phyloP scores from a whole-genome alignment of 148 eudicot species.

The Nepenthes gracilis region DNA sequence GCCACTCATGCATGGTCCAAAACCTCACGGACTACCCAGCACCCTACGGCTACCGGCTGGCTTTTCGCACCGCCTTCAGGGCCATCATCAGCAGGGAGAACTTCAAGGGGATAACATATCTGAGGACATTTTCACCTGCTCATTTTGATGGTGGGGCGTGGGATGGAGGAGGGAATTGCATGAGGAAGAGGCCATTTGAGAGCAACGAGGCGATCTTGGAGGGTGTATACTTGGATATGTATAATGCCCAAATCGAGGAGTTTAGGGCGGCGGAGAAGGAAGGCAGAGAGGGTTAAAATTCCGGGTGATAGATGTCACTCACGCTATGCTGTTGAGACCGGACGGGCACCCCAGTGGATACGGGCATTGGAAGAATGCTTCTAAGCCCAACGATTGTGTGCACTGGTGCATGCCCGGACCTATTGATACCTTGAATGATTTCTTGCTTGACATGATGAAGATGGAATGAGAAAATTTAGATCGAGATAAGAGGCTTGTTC shows the following conservation, averaged over 20 bases:
- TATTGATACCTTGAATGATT: conserved; percentile 4
- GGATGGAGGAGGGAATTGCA: conserved; percentile 54
- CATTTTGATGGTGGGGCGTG: conserved; percentile 57
- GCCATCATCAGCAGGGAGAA: no score
- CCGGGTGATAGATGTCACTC: conserved; percentile 38
- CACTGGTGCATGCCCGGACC: not conserved
- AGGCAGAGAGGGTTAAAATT: conserved; percentile 24
- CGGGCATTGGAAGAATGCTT: not conserved
- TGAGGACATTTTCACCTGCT: conserved; percentile 53
- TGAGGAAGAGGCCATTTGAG: conserved; percentile 4
- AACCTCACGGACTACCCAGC: conserved; percentile 34
- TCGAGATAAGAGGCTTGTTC: no score
- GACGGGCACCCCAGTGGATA: conserved; percentile 7
- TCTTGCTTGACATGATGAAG: conserved; percentile 12
- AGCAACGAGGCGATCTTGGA: conserved; percentile 26
- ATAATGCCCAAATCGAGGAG: conserved; percentile 41
- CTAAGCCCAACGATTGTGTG: not conserved
- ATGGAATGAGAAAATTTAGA: not conserved
- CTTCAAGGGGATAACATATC: conserved; percentile 17
- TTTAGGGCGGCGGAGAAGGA: conserved; percentile 27
- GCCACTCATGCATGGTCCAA: conserved; percentile 34
- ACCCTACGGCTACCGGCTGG: not conserved
- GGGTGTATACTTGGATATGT: conserved; percentile 30
- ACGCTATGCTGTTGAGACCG: conserved; percentile 4
- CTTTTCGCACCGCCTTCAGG: no score